Base-by-base conservation (phyloP, 163 green algal genomes). In the Chlorella variabilis region DNA sequence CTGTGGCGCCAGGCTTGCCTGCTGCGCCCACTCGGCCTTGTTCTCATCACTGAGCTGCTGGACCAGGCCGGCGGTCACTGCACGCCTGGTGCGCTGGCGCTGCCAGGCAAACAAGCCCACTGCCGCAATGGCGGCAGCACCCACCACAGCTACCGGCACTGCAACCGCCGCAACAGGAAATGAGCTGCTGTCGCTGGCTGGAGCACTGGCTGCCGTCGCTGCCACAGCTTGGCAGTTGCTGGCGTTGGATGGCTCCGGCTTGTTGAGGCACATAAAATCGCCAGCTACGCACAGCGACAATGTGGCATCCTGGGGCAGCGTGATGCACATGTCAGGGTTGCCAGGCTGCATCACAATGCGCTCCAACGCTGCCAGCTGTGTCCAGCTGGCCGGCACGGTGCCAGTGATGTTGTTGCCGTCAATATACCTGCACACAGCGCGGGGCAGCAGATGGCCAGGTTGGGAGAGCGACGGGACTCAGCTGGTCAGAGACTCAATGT, bases 101-200 rank as follows among this genome's bases (percentile, higher is more conserved):
- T 51, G 78, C 67, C 54, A 29, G 54, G 23, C 5, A 0, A 74
- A 25, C 25, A 69, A 15, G 34, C 29, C 54, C 6, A 23, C 54
- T 1, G 25, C 29, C 41, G 38, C 5, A 3, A 51, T 9, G 0
- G 29, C 67, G 1, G 68, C 31, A 1, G 31, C 56, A 4, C 33
- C 41, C 3, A 66, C 67, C 38, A 42, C 54, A 8, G 71, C 78
- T 5, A 84, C 27, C 0, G 78, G 78, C 9, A 34, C 78, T 20
- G n/a, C 78, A 29, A 84, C 78, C 9, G 78, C 78, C 0, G 56
- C 78, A 8, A 84, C 56, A 0, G 75, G 75, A 29, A 81, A n/a
- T n/a, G n/a, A 81, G 41, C 59, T n/a, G 59, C 41, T 51, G 73
- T 25, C 15, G 65, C 38, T n/a, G n/a, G n/a, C n/a, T n/a, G n/a